Percentiles rank a stretch among this genome's conserved stretches.
phyloP scores from a whole-genome alignment of 1,284 basidiomycete genomes.

The Heterobasidion occidentale region DNA sequence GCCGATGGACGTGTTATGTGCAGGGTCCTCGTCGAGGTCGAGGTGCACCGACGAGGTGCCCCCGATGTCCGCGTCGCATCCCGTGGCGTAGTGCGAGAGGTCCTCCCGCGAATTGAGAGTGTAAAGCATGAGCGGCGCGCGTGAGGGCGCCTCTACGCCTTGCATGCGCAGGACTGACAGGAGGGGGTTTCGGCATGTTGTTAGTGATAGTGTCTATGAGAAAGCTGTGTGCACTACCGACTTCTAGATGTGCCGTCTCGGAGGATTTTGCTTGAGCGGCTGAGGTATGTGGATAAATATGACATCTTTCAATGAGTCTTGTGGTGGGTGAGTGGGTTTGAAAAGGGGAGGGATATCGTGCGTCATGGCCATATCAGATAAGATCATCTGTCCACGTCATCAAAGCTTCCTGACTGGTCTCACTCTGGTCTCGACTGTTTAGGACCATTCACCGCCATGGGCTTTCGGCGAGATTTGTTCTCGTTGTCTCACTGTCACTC shows the following conservation, averaged over 20 bases:
- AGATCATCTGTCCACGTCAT: no score
- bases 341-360: no score
- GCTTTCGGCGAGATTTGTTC: no score
- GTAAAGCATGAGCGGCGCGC: constrained; percentile 53
- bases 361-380: no score
- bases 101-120: constrained; percentile 53
- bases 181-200: background rate
- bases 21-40: constrained; percentile 44
- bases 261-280: constrained; percentile 22
- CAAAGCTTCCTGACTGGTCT: no score
- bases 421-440: no score
- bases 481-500: no score
- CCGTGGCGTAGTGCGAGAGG: constrained; percentile 57
- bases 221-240: constrained; percentile 11
- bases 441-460: no score
- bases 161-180: constrained; percentile 61
- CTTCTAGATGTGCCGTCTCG: constrained; percentile 25
- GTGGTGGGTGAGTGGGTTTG: no score
- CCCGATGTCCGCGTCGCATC: constrained; percentile 81
- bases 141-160: constrained; percentile 53
- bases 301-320: constrained; percentile 13
- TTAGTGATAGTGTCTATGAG: background rate
- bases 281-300: constrained; percentile 26
- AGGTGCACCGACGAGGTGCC: constrained; percentile 73
- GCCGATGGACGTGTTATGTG: constrained; percentile 27